Evolutionary conservation across 73 alveolate species (phyloP).

Genomic region (Blepharisma japonicum): DNA sequence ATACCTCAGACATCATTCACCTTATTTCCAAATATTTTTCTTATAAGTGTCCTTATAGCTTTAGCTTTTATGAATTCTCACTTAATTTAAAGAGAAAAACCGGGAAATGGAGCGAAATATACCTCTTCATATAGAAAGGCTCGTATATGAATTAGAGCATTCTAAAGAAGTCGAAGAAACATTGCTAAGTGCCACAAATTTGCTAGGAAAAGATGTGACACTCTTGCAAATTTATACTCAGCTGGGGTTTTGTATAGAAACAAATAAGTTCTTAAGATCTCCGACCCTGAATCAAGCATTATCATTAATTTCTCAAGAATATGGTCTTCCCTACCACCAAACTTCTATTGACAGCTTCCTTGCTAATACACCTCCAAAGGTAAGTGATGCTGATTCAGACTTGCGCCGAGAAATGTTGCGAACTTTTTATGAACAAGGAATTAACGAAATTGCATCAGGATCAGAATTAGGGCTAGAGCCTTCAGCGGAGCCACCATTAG

Average conservation of each 20-base stretch:
- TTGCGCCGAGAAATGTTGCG: background rate
- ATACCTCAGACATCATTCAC: no score
- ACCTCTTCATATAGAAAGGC: background rate
- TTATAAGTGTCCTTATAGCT: no score
- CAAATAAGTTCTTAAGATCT: background rate
- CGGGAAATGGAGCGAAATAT: background rate
- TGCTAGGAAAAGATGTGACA: slow-evolving; percentile 3
- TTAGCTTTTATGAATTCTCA: no score
- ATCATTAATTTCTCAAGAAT: background rate
- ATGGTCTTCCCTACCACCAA: background rate
- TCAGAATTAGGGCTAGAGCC: background rate
- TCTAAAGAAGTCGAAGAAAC: background rate
- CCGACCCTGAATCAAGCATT: background rate
- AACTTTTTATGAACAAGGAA: background rate
- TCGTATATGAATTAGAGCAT: background rate
- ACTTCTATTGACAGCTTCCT: background rate
- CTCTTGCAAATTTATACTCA: background rate
- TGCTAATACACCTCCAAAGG: background rate
- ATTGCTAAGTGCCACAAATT: background rate
- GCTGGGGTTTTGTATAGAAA: background rate
- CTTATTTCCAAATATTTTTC: no score
- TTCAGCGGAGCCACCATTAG: background rate
- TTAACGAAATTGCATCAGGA: slow-evolving; percentile 2
- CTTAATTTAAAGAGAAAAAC: background rate
- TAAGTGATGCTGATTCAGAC: background rate